Evolutionary conservation across 306 rosid genomes (phyloP).

Genomic region (Carpinus fangiana): DNA sequence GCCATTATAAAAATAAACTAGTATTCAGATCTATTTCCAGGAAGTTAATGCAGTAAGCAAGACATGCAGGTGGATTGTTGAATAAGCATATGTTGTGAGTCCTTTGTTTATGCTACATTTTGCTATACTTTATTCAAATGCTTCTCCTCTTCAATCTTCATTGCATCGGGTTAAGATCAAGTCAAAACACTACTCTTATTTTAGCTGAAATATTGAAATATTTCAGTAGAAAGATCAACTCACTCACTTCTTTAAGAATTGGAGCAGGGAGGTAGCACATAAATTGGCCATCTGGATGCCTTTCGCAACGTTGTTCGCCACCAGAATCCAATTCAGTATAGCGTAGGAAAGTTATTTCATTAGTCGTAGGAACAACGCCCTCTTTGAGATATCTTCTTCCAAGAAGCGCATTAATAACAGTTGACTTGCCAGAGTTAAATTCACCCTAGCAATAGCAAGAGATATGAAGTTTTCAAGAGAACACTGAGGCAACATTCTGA

Average conservation of each 20-base stretch:
- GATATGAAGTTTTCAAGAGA: slow-evolving; percentile 16
- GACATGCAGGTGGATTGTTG: neutral
- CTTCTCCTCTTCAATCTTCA: neutral
- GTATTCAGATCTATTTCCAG: neutral
- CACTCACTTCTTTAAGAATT: slow-evolving; percentile 80
- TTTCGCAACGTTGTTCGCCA: slow-evolving; percentile 71
- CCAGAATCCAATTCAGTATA: slow-evolving; percentile 47
- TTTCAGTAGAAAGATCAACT: slow-evolving; percentile 13
- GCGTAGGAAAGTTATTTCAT: slow-evolving; percentile 89
- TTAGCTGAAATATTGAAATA: neutral
- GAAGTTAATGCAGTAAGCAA: neutral
- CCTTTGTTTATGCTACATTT: neutral
- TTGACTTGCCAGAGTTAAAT: slow-evolving; percentile 97
- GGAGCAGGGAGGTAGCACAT: slow-evolving; percentile 92
- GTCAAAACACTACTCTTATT: neutral
- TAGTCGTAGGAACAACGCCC: slow-evolving; percentile 98
- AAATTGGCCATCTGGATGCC: slow-evolving; percentile 93
- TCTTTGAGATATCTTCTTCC: slow-evolving; percentile 90
- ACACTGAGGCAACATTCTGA: slow-evolving; percentile 31
- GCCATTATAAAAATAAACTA: slow-evolving; percentile 8
- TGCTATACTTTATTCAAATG: neutral
- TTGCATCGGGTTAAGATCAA: neutral
- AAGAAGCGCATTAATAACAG: slow-evolving; percentile 95
- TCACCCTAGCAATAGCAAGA: slow-evolving; percentile 68
- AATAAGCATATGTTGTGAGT: neutral